Base-by-base conservation (phyloP, 2,329 filamentous ascomycete species). In the Aaosphaeria pasadenensis region DNA sequence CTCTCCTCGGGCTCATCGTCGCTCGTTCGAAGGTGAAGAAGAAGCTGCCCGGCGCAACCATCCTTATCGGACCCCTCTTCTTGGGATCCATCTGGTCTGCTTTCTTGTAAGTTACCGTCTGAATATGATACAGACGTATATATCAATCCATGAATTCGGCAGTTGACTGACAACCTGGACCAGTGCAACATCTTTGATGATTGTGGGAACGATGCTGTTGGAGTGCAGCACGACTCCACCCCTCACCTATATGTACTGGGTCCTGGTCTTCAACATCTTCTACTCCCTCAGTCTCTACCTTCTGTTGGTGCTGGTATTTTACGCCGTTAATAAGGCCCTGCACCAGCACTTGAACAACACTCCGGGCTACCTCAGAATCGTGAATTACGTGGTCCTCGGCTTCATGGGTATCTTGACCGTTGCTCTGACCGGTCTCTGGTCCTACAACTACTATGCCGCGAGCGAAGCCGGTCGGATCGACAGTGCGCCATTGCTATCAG, bases 291-390 rank as follows among this genome's bases (percentile, higher is more conserved):
- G 42, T 38, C 39, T 48, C n/a, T 62, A 51, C 46, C 39, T 58
- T 45, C 44, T 69, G 1, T 55, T 67, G 1, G 52, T 62, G 6
- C 48, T 62, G 2, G 53, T 60, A 5, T 42, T 64, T 30, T 64
- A 51, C 43, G 44, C 42, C 6, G 46, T 69, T 43, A 67, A 67
- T 54, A 50, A 29, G 7, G 44, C 57, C 48, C 57, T 70, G 1
- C 55, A 54, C 35, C 33, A 56, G 38, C 56, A 51, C 32, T 50
- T 62, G 11, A 52, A 53, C 13, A 49, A 54, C 39, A 43, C 35
- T 4, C 41, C 48, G 3, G 43, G 24, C 5, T 28, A 48, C 5
- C 52, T 58, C 39, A 62, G 56, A 9, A 35, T 53, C 6, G 17
- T 58, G 5, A 49, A 43, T 7, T 33, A 55, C 4, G 44, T 44